phyloP scores from a whole-genome alignment of 176 grass and related monocot species.

The Carex cristatella region DNA sequence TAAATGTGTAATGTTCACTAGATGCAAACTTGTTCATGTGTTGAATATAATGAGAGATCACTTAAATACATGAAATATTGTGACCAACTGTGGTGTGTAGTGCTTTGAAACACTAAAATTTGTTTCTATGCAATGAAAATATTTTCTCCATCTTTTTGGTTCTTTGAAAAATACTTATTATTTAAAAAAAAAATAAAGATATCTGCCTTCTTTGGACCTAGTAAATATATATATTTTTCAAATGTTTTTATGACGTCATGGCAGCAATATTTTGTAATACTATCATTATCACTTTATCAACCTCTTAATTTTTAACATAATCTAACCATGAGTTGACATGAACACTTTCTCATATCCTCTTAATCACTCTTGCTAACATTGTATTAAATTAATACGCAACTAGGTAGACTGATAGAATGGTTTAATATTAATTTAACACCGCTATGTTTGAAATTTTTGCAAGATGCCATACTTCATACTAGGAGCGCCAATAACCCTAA shows the following conservation, averaged over 20 bases:
- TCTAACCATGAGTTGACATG: slow-evolving; percentile 7
- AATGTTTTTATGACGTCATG: neutral
- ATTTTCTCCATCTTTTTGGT: too few relatives aligned
- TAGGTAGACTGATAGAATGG: neutral
- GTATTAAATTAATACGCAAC: neutral
- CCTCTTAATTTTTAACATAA: neutral
- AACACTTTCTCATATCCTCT: neutral
- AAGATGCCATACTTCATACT: neutral
- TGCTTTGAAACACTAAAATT: too few relatives aligned
- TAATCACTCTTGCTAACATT: neutral
- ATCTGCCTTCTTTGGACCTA: too few relatives aligned
- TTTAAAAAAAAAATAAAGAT: too few relatives aligned
- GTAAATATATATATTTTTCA: too few relatives aligned
- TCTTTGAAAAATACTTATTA: too few relatives aligned
- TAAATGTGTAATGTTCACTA: too few relatives aligned
- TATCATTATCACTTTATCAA: neutral
- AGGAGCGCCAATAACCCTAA: neutral
- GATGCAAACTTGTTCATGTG: too few relatives aligned
- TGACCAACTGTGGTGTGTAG: too few relatives aligned
- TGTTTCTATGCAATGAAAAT: too few relatives aligned
- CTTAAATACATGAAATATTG: too few relatives aligned
- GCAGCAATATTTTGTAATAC: neutral
- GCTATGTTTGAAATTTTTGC: slow-evolving; percentile 4
- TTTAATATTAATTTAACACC: neutral
- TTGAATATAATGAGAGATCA: too few relatives aligned